phyloP scores from a whole-genome alignment of 306 rosid genomes.

The Rosa chinensis region DNA sequence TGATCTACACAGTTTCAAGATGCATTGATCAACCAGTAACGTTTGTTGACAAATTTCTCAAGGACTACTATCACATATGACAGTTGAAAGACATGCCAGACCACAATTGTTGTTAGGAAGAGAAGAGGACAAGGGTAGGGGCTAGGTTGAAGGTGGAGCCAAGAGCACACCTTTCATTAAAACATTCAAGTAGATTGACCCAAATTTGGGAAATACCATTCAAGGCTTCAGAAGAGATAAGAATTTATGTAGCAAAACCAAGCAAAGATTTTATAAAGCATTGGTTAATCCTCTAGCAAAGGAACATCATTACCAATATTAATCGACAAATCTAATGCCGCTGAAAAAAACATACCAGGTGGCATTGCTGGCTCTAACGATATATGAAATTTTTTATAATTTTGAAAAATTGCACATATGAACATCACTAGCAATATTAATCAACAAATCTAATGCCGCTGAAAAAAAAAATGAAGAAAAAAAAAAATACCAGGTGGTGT shows the following conservation, averaged over 20 bases:
- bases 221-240: background rate
- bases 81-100: background rate
- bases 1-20: background rate
- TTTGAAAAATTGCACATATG: constrained; percentile 65
- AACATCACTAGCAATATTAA: background rate
- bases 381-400: constrained; percentile 43
- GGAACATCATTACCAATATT: background rate
- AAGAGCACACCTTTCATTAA: background rate
- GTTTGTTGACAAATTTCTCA: background rate
- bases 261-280: background rate
- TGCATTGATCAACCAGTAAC: background rate
- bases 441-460: constrained; percentile 11
- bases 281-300: background rate
- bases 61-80: background rate
- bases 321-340: constrained; percentile 5
- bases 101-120: background rate
- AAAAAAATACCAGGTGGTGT: constrained; percentile 67
- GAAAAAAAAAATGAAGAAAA: background rate
- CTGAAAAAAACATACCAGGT: constrained; percentile 47
- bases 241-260: background rate
- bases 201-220: background rate
- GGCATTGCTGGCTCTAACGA: constrained; percentile 69
- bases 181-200: no score
- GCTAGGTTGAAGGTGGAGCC: background rate
- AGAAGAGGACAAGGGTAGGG: background rate